Conservation (phyloP, 192 early-diverging fungal species). For the Coemansia sp. region DNA sequence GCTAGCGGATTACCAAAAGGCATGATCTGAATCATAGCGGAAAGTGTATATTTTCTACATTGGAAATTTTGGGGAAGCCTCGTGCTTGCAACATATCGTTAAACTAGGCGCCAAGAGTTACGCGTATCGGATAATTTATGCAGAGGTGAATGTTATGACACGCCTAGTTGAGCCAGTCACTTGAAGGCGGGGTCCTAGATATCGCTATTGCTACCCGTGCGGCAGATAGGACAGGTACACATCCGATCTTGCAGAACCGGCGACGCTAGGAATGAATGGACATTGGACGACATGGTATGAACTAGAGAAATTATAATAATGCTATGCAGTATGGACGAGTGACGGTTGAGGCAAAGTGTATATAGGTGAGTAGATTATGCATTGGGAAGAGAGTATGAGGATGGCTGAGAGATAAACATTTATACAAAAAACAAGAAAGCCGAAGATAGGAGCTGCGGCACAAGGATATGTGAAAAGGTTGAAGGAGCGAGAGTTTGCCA, state of each 20-base stretch:
- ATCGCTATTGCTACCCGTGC: conserved; percentile 37
- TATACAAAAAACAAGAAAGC: not conserved
- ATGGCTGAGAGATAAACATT: not conserved
- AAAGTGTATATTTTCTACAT: not conserved
- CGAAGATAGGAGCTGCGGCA: not conserved
- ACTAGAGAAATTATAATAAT: not conserved
- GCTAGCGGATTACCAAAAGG: not conserved
- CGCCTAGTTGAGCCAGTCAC: not conserved
- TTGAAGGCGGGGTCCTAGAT: not conserved
- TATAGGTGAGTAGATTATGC: not conserved
- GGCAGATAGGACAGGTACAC: conserved; percentile 54
- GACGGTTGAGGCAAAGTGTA: not conserved
- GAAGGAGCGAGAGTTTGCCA: not conserved
- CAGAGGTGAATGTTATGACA: not conserved
- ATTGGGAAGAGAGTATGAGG: not conserved
- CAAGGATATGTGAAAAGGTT: not conserved
- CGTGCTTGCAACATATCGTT: not conserved
- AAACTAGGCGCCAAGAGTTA: not conserved
- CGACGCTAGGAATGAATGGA: too few species aligned
- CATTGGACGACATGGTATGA: not conserved
- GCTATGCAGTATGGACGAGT: not conserved
- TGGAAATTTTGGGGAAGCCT: not conserved
- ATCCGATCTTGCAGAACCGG: conserved; percentile 32
- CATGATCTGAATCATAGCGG: not conserved
- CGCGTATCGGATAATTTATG: not conserved